Evolutionary conservation across 78 protist genomes (phyloP), one percentile per base, ranked within the genome.

Genomic region (Neovahlkampfia damariscottae): DNA sequence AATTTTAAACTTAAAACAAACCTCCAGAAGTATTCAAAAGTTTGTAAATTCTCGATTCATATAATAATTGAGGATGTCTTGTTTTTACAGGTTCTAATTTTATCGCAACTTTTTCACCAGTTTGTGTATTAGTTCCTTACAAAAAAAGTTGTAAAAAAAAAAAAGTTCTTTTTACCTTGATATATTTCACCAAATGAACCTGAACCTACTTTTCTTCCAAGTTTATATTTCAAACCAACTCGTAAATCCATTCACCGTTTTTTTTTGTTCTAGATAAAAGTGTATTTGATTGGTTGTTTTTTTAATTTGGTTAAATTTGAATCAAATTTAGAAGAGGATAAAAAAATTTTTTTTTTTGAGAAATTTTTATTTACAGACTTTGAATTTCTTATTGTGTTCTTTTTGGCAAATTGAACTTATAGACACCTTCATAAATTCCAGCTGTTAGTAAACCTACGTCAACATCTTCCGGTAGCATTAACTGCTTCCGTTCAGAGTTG

Each of bases 51-150:
- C 94, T 91, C 37, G 94, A 85, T 84, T 97, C 99, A 69, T 92
- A 94, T 27, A 86, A 59, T 36, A 97, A 88, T 84, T 97, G 99
- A 8, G 99, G 98, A 35, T 97, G 98, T 35, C 83, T 10, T 50
- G 92, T 77, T 62, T 82, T 82, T 6, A 84, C 73, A 6, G 78
- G 78, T 30, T 91, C 95, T 2, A 93, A 81, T 80, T 93, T 93
- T 39, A 93, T 90, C 19, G 96, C 96, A 1, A 93, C 90, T 7
- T 86, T 88, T 34, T 89, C 92, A 7, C 84, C 84, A 3, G 88
- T 89, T 4, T 59, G 2, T 1, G 86, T 68, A 74, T 83, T 78
- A 4, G 81, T 77, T 8, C 91, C 91, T 41, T 31, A 0, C 28
- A 10, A 40, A 10, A 2, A 40, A 10, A 71, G 35, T n/a, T 10